phyloP scores from a whole-genome alignment of 208 protist genomes.

The Crithidia brevicula region DNA sequence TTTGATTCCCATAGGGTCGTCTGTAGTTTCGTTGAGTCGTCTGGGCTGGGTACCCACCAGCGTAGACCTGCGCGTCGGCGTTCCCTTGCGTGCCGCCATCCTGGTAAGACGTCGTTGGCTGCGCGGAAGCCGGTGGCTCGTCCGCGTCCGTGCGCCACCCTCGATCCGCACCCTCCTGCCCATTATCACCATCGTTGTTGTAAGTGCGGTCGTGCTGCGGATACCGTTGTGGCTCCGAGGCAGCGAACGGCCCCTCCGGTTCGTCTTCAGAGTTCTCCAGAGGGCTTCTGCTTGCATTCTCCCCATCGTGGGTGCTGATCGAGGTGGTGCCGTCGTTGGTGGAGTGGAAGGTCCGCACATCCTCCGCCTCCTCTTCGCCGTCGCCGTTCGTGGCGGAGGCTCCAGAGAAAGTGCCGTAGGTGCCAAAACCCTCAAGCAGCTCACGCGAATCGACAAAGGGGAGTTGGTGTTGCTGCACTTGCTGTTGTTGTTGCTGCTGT shows the following conservation, averaged over 20 bases:
- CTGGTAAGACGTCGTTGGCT: background rate
- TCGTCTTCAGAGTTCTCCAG: background rate
- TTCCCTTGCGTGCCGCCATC: background rate
- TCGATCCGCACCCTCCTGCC: background rate
- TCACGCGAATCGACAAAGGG: conserved; percentile 24
- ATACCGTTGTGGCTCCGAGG: background rate
- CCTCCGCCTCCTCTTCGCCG: background rate
- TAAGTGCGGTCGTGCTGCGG: background rate
- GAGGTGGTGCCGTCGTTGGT: background rate
- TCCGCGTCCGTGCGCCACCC: too few relatives aligned
- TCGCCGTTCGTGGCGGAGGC: background rate
- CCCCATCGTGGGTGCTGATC: background rate
- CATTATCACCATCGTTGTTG: background rate
- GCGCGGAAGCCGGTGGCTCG: too few relatives aligned
- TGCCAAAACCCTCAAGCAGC: background rate
- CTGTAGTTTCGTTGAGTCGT: background rate
- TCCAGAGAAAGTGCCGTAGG: background rate
- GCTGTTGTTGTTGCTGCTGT: conserved; percentile 15
- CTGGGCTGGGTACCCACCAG: background rate
- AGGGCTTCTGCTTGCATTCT: conserved; percentile 4
- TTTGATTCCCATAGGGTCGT: background rate
- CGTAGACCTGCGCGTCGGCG: conserved; percentile 4
- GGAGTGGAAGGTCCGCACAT: background rate
- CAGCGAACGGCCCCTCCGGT: too few relatives aligned
- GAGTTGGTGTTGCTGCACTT: conserved; percentile 18